Conservation (phyloP, 345 rosid genomes). For the Citrus cavaleriei region DNA sequence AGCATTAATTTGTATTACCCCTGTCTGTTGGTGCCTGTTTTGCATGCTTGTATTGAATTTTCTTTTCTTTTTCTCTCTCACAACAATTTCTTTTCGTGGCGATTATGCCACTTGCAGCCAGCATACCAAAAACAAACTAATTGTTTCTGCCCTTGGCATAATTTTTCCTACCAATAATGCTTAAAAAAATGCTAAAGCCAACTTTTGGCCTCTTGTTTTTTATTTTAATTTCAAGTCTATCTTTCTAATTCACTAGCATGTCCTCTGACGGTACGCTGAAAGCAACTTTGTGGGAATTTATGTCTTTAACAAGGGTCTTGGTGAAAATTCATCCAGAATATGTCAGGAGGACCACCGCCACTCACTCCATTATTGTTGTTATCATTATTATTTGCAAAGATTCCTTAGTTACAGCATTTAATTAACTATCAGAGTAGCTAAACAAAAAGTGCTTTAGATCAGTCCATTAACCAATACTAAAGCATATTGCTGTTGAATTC, state of each 20-base stretch:
- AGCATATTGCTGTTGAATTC: background rate
- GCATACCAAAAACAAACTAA: background rate
- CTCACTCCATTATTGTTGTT: background rate
- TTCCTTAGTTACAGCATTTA: too few relatives aligned
- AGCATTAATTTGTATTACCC: constrained; percentile 34
- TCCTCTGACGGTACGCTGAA: background rate
- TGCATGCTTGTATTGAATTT: constrained; percentile 17
- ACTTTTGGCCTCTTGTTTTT: background rate
- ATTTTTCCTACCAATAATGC: background rate
- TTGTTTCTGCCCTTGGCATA: background rate
- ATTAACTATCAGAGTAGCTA: too few relatives aligned
- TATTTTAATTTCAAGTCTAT: background rate
- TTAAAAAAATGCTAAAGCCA: background rate
- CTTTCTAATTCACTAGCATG: background rate
- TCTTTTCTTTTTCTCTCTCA: background rate
- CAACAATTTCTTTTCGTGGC: background rate
- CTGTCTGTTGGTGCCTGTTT: constrained; percentile 41
- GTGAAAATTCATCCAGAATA: background rate
- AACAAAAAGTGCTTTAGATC: background rate
- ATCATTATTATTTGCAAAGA: too few relatives aligned
- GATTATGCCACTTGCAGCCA: background rate
- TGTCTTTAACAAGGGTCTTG: background rate
- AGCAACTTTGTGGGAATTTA: background rate
- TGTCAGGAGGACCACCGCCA: background rate
- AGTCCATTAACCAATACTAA: background rate